These are phyloP conservation scores for Acmispon strigosus DNA, from an alignment of 306 rosid species.

Conservation along the genomic window DNA sequence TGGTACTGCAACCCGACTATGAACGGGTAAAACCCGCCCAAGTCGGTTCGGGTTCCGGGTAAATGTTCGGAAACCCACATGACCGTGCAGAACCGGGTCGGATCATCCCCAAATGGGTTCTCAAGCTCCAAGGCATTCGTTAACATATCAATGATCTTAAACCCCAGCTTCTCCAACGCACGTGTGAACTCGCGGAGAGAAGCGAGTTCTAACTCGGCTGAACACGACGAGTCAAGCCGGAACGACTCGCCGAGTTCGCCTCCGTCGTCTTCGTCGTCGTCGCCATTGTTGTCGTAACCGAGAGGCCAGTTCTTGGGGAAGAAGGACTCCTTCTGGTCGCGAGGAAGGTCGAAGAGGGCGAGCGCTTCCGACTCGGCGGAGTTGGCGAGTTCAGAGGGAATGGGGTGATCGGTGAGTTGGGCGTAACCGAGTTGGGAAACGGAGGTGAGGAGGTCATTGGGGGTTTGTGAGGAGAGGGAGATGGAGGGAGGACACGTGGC, in stretches of 20 bases:
- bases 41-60: slow-evolving; percentile 5
- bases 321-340: slow-evolving; percentile 32
- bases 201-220: slow-evolving; percentile 15
- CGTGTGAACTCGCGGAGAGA: slow-evolving; percentile 47
- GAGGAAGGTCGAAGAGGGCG: slow-evolving; percentile 48
- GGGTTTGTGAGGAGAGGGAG: slow-evolving; percentile 34
- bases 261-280: slow-evolving; percentile 25
- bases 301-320: slow-evolving; percentile 68
- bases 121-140: slow-evolving; percentile 40
- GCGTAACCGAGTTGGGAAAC: slow-evolving; percentile 54
- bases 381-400: slow-evolving; percentile 49
- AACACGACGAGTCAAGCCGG: slow-evolving; percentile 43
- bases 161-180: slow-evolving; percentile 53
- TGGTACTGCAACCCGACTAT: slow-evolving; percentile 65
- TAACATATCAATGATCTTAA: slow-evolving; percentile 43
- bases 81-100: slow-evolving; percentile 37
- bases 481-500: slow-evolving; percentile 44
- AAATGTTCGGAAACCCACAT: slow-evolving; percentile 54
- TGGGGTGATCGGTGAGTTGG: slow-evolving; percentile 55
- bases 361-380: slow-evolving; percentile 78
- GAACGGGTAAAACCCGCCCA: slow-evolving; percentile 69
- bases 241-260: slow-evolving; percentile 47
- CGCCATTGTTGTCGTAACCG: slow-evolving; percentile 41
- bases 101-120: slow-evolving; percentile 34
- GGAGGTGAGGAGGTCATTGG: slow-evolving; percentile 29